These are phyloP conservation scores for Cercospora sp. DNA, from an alignment of 2,329 filamentous ascomycete species.

Conservation along the genomic window DNA sequence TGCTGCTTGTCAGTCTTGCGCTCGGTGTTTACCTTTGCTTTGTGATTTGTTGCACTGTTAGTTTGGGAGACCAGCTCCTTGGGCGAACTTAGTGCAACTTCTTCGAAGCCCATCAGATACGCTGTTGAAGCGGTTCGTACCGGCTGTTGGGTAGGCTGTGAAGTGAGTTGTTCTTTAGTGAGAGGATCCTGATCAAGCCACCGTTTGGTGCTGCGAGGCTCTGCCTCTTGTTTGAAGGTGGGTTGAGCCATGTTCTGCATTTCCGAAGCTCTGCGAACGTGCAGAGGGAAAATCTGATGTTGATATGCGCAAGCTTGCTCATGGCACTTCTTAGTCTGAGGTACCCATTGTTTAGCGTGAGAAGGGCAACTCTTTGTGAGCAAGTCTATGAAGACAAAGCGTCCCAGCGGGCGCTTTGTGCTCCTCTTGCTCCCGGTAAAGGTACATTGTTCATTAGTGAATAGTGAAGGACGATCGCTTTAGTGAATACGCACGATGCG, in stretches of 20 bases:
- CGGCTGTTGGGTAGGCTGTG: neutral
- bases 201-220: neutral
- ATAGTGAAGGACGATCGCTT: neutral
- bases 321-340: neutral
- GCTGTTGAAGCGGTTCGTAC: neutral
- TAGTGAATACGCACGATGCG: neutral
- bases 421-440: neutral
- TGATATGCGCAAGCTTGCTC: neutral
- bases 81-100: constrained; percentile 3
- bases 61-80: neutral
- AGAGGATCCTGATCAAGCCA: neutral
- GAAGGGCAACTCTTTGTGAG: neutral
- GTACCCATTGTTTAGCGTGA: neutral
- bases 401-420: neutral
- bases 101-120: constrained; percentile 19
- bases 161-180: neutral
- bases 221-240: neutral
- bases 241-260: neutral
- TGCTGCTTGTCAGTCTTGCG: neutral
- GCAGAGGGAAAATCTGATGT: neutral
- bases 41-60: neutral
- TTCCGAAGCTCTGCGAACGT: neutral
- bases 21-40: neutral
- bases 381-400: neutral
- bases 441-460: neutral